These are phyloP conservation scores for Colletotrichum ledebouriae DNA, from an alignment of 2,329 filamentous ascomycete species.

Conservation along the genomic window DNA sequence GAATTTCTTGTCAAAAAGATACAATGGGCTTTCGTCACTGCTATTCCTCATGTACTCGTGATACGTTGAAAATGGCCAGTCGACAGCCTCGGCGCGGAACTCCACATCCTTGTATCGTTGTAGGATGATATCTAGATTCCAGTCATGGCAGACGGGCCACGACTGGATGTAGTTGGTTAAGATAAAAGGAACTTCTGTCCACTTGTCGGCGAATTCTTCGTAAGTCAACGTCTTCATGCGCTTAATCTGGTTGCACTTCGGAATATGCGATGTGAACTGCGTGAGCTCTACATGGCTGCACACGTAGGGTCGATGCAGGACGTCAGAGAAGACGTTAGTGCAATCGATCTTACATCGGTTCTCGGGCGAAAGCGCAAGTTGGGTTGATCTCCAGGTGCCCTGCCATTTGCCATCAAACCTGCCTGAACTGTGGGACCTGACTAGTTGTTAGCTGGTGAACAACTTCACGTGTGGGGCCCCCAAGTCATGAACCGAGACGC, in stretches of 20 bases:
- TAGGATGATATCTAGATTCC: conserved; percentile 79
- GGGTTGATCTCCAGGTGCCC: conserved; percentile 87
- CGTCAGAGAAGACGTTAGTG: conserved; percentile 87
- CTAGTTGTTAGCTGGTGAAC: conserved; percentile 24
- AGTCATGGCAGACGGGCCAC: conserved; percentile 83
- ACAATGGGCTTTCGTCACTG: conserved; percentile 88
- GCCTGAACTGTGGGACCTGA: conserved; percentile 44
- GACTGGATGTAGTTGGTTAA: conserved; percentile 83
- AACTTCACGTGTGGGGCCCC: no score
- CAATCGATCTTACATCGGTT: conserved; percentile 76
- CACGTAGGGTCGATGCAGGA: conserved; percentile 89
- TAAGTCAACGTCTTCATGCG: conserved; percentile 77
- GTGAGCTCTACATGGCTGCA: conserved; percentile 82
- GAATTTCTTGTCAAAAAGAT: conserved; percentile 91
- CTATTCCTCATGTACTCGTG: conserved; percentile 84
- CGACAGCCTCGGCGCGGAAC: conserved; percentile 93
- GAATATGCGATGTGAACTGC: conserved; percentile 79
- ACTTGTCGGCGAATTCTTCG: conserved; percentile 79
- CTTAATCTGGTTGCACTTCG: conserved; percentile 77
- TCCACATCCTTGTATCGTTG: conserved; percentile 73
- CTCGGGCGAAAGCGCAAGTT: conserved; percentile 68
- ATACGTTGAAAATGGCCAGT: conserved; percentile 90
- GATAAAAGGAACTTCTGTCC: conserved; percentile 88
- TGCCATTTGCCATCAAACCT: conserved; percentile 70
- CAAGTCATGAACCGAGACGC: background rate